Evolutionary conservation across 2,329 filamentous ascomycete genomes (phyloP), one percentile per base, ranked within the genome.

Genomic region (Claviceps africana): DNA sequence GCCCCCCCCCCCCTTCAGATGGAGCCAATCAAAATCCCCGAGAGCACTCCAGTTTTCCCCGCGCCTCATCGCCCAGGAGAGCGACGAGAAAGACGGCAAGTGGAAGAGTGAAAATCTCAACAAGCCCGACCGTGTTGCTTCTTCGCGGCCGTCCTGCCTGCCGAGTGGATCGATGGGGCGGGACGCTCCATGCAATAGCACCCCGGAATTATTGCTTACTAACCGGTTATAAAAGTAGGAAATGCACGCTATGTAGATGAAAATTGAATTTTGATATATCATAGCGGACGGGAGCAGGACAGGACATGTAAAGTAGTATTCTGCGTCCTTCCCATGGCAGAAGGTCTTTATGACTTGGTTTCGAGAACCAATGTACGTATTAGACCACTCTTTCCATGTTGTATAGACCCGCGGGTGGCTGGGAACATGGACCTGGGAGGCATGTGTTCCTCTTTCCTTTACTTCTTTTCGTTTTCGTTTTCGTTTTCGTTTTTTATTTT

Each of bases 101-200:
- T 4, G 4, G 17, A 15, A 37, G 4, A n/a, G 1, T 37, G 4
- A 15, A 37, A 37, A 37, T n/a, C 17, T 37, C 35, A 8, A 37
- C 35, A 17, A 37, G 31, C 7, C 33, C n/a, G n/a, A 15, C 35
- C 35, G 35, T 37, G 35, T 15, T n/a, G 17, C 9, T 37, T 6
- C 33, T 37, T 37, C 2, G 31, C 13, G 31, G 31, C 31, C 7
- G 31, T 33, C 31, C 11, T 15, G 30, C 25, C 44, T 47, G 17
- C 13, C 4, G 40, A 39, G 46, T 49, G 46, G 45, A 49, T 40
- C 51, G 43, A 46, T 37, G 47, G 42, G 46, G 40, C 47, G 40
- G 51, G 17, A 52, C 51, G 51, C 51, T 15, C 49, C 40, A 49
- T 28, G 22, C 13, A 44, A 44, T 44, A 44, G 17, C 40, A 15